Evolutionary conservation across 2,329 filamentous ascomycete genomes (phyloP), one percentile per base, ranked within the genome.

Genomic region (Aureobasidium pullulans): DNA sequence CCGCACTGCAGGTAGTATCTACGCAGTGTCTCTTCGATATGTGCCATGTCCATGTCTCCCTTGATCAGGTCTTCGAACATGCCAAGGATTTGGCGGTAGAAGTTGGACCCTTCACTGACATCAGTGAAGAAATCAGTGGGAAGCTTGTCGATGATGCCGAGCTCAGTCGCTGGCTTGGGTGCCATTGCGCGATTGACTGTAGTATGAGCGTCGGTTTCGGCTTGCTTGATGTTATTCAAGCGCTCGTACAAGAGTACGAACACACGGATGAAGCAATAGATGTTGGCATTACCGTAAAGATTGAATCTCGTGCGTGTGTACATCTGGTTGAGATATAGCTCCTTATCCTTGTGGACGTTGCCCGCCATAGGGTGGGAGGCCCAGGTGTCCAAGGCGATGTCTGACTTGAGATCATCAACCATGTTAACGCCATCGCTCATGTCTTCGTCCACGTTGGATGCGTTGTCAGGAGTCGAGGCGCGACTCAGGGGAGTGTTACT

Each of bases 251-350:
- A 78, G n/a, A 88, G 88, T 69, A 96, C 85, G 71, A 99, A 94
- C 62, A 96, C 86, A 66, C 88, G 89, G 77, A 99, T 88, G 79
- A 99, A 97, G 73, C 94, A 92, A 70, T 91, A 96, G 61, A 99
- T 87, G 3, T 88, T 90, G 67, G 90, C 84, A 72, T 96, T 97
- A 71, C 87, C 87, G 76, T 95, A 99, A 70, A 97, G 84, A 70
- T 93, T 93, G 77, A 90, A 96, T 74, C 84, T 86, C 10, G 85
- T 85, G 48, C 92, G 88, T 65, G 82, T 81, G 74, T 94, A 96
- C 60, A 89, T 86, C 54, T 91, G 88, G 62, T 96, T 90, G 43
- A 83, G 62, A 75, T 88, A 78, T 81, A 93, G 67, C 82, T 83
- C 74, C 80, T 85, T 69, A 80, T 83, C 65, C 82, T 84, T 40